Evolutionary conservation across 257 asterid species (phyloP).

Genomic region (Gynochthodes officinalis): DNA sequence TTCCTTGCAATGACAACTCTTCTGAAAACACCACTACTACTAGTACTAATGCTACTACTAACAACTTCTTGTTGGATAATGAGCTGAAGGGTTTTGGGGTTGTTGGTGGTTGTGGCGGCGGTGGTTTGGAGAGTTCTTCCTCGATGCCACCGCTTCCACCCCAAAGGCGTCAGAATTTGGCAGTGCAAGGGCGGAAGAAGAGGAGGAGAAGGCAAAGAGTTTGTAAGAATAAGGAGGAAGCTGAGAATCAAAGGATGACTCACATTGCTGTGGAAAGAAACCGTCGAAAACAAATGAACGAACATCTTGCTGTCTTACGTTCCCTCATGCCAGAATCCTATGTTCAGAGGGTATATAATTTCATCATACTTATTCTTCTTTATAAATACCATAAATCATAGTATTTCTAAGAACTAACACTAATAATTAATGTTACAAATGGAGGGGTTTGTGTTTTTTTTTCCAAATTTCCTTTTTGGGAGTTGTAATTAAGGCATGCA

Average conservation of each 20-base stretch:
- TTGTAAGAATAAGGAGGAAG: slow-evolving; percentile 86
- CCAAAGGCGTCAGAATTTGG: slow-evolving; percentile 17
- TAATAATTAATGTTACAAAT: neutral
- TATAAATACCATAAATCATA: neutral
- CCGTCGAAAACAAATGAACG: slow-evolving; percentile 89
- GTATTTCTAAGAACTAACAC: neutral
- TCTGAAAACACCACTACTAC: slow-evolving; percentile 10
- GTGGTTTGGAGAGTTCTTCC: slow-evolving; percentile 22
- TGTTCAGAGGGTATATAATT: slow-evolving; percentile 65
- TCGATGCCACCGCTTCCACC: slow-evolving; percentile 19
- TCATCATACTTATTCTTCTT: neutral
- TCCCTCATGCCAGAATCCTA: slow-evolving; percentile 97
- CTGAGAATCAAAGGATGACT: slow-evolving; percentile 93
- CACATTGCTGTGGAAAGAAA: slow-evolving; percentile 98
- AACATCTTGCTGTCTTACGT: slow-evolving; percentile 82
- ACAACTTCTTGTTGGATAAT: neutral
- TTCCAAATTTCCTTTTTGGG: neutral
- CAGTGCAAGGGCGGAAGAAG: slow-evolving; percentile 60
- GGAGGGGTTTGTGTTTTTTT: neutral
- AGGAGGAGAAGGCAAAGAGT: slow-evolving; percentile 63
- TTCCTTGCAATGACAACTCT: slow-evolving; percentile 26
- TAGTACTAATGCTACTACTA: neutral
- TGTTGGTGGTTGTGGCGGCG: neutral
- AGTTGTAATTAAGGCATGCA: neutral
- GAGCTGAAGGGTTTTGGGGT: neutral